Percentiles rank a stretch among this genome's conserved stretches.
These are phyloP conservation scores for Amanita polypyramis DNA, from an alignment of 768 basidiomycete species.

Conservation along the genomic window DNA sequence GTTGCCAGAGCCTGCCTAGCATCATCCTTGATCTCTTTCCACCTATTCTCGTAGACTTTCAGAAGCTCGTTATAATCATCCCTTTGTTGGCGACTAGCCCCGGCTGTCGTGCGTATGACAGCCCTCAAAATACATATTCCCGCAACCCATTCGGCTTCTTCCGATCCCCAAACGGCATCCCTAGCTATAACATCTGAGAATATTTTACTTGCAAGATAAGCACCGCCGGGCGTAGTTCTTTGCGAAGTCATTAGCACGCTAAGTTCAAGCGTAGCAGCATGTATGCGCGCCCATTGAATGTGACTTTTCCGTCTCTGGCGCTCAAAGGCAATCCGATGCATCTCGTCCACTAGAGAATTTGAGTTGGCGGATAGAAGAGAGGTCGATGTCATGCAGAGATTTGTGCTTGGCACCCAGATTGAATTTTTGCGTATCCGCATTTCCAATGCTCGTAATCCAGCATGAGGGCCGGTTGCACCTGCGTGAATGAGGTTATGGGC, in stretches of 20 bases:
- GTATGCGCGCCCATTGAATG: constrained; percentile 58
- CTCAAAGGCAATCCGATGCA: constrained; percentile 52
- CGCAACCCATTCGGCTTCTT: constrained; percentile 62
- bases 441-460: constrained; percentile 47
- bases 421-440: constrained; percentile 48
- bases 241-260: constrained; percentile 37
- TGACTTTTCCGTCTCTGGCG: constrained; percentile 53
- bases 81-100: constrained; percentile 35
- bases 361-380: constrained; percentile 10
- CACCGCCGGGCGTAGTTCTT: constrained; percentile 28
- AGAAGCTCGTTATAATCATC: constrained; percentile 46
- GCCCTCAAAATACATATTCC: constrained; percentile 49
- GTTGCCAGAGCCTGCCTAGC: constrained; percentile 51
- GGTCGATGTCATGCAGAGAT: constrained; percentile 5
- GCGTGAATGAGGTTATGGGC: constrained; percentile 39
- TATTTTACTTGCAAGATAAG: constrained; percentile 36
- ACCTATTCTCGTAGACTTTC: constrained; percentile 48
- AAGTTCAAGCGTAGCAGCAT: constrained; percentile 53
- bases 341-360: constrained; percentile 39
- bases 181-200: constrained; percentile 46
- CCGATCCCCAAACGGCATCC: constrained; percentile 57
- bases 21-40: constrained; percentile 66
- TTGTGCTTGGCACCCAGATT: constrained; percentile 34
- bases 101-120: constrained; percentile 43
- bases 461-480: constrained; percentile 41